phyloP scores from a whole-genome alignment of 2,329 filamentous ascomycete species.

The Anisogramma anomala region DNA sequence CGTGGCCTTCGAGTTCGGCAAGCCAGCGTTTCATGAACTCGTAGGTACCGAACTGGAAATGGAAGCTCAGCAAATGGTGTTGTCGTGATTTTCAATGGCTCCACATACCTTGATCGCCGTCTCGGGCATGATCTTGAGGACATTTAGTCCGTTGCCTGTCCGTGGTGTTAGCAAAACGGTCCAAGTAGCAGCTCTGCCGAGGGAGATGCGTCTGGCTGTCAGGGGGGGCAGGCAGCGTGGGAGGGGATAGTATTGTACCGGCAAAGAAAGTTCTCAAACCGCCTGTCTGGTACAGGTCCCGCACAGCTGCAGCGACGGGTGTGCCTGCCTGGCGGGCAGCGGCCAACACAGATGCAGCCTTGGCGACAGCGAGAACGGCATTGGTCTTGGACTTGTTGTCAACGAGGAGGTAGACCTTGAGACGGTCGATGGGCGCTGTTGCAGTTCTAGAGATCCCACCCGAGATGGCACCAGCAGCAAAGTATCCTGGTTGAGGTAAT shows the following conservation, averaged over 20 bases:
- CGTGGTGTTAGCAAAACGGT: slow-evolving; percentile 5
- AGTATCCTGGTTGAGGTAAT: slow-evolving; percentile 90
- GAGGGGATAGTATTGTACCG: slow-evolving; percentile 39
- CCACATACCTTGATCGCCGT: slow-evolving; percentile 68
- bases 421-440: slow-evolving; percentile 87
- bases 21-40: slow-evolving; percentile 87
- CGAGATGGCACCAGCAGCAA: slow-evolving; percentile 86
- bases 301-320: slow-evolving; percentile 61
- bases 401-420: slow-evolving; percentile 95
- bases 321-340: slow-evolving; percentile 54
- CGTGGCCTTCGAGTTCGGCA: slow-evolving; percentile 76
- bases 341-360: slow-evolving; percentile 53
- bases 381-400: slow-evolving; percentile 56
- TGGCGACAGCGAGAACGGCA: slow-evolving; percentile 53
- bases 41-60: slow-evolving; percentile 68
- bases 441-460: slow-evolving; percentile 91
- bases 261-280: slow-evolving; percentile 86
- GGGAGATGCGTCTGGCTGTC: too few species aligned
- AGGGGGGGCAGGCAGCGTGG: too few species aligned
- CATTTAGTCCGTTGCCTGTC: slow-evolving; percentile 86
- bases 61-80: not conserved
- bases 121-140: slow-evolving; percentile 97
- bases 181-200: too few species aligned
- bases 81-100: not conserved
- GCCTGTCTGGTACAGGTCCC: slow-evolving; percentile 73